A percentile compares a stretch with the other conserved stretches of the same genome.
phyloP scores from a whole-genome alignment of 805 yeast genomes.

The Zygoascus bituminiphila region DNA sequence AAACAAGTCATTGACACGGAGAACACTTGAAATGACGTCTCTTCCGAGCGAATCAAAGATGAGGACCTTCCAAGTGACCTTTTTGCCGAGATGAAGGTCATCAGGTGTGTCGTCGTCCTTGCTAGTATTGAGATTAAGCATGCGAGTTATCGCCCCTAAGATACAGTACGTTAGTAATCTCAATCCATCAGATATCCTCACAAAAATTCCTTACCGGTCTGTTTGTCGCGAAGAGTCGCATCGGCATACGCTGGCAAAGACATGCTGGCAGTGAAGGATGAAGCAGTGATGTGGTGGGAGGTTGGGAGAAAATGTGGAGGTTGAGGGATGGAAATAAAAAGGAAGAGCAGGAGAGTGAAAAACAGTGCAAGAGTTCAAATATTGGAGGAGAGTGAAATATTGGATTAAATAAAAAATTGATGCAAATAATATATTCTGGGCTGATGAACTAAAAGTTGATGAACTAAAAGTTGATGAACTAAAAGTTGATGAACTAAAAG shows the following conservation, averaged over 20 bases:
- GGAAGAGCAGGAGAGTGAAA: too few species aligned
- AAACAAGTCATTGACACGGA: slow-evolving; percentile 83
- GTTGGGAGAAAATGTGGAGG: background rate
- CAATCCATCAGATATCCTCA: background rate
- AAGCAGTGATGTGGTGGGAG: background rate
- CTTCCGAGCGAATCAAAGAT: slow-evolving; percentile 76
- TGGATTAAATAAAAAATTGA: too few species aligned
- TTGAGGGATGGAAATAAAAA: too few species aligned
- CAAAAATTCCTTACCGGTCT: slow-evolving; percentile 19
- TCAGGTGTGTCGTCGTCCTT: slow-evolving; percentile 29
- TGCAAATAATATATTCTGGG: too few species aligned
- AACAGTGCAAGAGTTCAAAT: too few species aligned
- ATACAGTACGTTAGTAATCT: too few species aligned
- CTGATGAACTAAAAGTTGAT: too few species aligned
- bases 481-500: too few species aligned
- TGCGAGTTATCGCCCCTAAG: slow-evolving; percentile 53
- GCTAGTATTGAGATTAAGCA: slow-evolving; percentile 66
- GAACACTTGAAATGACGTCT: slow-evolving; percentile 79
- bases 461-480: too few species aligned
- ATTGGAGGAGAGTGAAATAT: too few species aligned
- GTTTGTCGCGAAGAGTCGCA: slow-evolving; percentile 26
- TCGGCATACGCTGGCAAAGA: slow-evolving; percentile 6
- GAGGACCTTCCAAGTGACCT: slow-evolving; percentile 77
- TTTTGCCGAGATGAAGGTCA: slow-evolving; percentile 31
- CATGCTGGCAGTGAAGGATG: background rate